Conservation (phyloP, 495 filamentous ascomycete species). For the Penicillium malachiteum region DNA sequence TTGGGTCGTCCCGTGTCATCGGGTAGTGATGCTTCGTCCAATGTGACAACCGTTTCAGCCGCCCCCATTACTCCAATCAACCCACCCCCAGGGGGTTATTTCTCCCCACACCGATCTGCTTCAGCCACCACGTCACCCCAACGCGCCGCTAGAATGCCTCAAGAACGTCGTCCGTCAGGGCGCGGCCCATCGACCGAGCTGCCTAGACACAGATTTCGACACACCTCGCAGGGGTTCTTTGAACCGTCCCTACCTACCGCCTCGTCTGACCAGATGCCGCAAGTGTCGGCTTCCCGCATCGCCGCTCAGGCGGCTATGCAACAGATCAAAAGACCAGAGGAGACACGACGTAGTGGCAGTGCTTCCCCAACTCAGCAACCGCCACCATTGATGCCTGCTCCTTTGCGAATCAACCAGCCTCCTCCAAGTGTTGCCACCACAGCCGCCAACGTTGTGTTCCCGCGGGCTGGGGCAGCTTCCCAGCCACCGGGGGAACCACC, state of each 20-base stretch:
- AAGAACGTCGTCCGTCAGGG: conserved; percentile 43
- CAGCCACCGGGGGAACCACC: conserved; percentile 51
- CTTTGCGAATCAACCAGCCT: conserved; percentile 32
- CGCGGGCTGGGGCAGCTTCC: conserved; percentile 51
- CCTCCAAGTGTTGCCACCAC: conserved; percentile 67
- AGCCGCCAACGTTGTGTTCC: conserved; percentile 85
- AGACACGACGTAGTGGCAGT: conserved; percentile 40
- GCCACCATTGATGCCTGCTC: conserved; percentile 35
- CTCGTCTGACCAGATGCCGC: conserved; percentile 47
- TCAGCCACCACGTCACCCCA: conserved; percentile 31
- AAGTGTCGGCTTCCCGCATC: conserved; percentile 76
- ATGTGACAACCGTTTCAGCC: conserved; percentile 48
- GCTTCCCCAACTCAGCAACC: conserved; percentile 25
- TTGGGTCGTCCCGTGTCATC: conserved; percentile 45
- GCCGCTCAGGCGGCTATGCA: conserved; percentile 91
- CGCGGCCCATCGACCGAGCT: conserved; percentile 39
- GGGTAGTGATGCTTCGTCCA: conserved; percentile 55
- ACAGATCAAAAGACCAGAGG: conserved; percentile 67
- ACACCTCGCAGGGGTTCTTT: conserved; percentile 85
- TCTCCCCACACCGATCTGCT: conserved; percentile 39
- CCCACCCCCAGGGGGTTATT: conserved; percentile 24
- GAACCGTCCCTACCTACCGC: conserved; percentile 80
- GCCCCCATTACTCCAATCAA: conserved; percentile 27
- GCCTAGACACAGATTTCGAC: conserved; percentile 48
- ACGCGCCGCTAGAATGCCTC: conserved; percentile 35